Conservation (phyloP, 2,329 filamentous ascomycete species). For the Trichoderma hamatum region DNA sequence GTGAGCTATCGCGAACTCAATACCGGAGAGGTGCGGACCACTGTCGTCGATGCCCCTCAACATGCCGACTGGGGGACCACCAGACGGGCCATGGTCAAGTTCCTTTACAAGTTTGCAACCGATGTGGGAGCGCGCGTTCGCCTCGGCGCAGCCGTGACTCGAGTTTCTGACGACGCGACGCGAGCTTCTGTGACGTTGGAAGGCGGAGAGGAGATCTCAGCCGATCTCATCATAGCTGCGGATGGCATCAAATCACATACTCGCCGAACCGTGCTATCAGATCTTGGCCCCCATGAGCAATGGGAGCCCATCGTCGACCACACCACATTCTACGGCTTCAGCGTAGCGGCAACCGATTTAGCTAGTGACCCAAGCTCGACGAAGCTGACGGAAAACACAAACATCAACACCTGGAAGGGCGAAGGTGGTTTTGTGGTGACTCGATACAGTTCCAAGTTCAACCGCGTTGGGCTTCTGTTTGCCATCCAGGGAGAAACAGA, state of each 20-base stretch:
- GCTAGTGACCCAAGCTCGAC: neutral
- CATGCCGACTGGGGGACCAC: conserved; percentile 31
- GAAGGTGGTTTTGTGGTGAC: conserved; percentile 29
- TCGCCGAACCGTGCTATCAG: conserved; percentile 18
- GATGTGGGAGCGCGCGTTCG: conserved; percentile 18
- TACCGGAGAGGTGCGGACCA: conserved; percentile 28
- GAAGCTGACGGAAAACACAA: conserved; percentile 29
- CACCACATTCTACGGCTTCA: conserved; percentile 30
- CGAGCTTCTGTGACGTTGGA: conserved; percentile 14
- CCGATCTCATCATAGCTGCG: conserved; percentile 17
- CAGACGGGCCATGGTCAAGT: conserved; percentile 27
- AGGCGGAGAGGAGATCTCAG: conserved; percentile 9
- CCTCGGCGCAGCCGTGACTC: conserved; percentile 1
- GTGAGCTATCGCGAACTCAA: conserved; percentile 29
- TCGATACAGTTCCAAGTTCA: conserved; percentile 29
- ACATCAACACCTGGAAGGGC: conserved; percentile 32
- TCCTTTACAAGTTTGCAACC: conserved; percentile 20
- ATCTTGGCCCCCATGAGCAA: conserved; percentile 12
- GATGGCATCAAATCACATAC: conserved; percentile 27
- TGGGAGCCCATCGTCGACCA: conserved; percentile 30
- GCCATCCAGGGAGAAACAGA: conserved; percentile 31
- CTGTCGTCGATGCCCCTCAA: conserved; percentile 27
- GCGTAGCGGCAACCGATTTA: conserved; percentile 22
- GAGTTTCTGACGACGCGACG: neutral
- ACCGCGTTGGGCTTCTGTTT: conserved; percentile 28